These are phyloP conservation scores for Backusella parvicylindrica DNA, from an alignment of 192 early-diverging fungal genomes.

Conservation along the genomic window DNA sequence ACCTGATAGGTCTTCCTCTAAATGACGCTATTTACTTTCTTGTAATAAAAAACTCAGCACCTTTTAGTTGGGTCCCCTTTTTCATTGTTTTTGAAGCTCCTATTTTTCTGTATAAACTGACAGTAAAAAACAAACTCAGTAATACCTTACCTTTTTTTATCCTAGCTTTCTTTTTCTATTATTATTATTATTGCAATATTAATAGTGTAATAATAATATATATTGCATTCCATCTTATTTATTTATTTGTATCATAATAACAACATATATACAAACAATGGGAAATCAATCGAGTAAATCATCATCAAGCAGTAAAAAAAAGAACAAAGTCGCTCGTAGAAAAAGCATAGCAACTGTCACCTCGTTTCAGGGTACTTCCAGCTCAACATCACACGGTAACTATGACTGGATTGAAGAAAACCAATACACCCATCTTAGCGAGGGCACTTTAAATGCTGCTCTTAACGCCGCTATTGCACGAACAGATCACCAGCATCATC, in stretches of 20 bases:
- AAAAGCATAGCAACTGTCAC: constrained; percentile 14
- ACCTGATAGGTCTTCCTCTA: neutral
- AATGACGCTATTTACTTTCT: neutral
- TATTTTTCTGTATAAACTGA: neutral
- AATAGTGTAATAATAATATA: neutral
- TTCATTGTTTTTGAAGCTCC: constrained; percentile 1
- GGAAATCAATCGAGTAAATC: constrained; percentile 35
- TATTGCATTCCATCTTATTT: neutral
- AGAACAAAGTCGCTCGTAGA: constrained; percentile 1
- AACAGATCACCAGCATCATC: neutral
- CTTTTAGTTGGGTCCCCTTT: neutral
- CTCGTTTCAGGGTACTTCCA: neutral
- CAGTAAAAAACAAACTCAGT: neutral
- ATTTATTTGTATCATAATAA: neutral
- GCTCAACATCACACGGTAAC: constrained; percentile 17
- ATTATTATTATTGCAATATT: neutral
- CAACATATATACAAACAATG: constrained; percentile 10
- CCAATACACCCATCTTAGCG: neutral
- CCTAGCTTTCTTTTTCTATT: neutral
- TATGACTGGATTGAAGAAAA: constrained; percentile 26
- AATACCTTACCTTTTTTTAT: neutral
- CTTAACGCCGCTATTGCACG: neutral
- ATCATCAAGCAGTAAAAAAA: constrained; percentile 21
- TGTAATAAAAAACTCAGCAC: neutral
- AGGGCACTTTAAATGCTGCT: neutral